A percentile compares a stretch with the other conserved stretches of the same genome.
phyloP scores from a whole-genome alignment of 2,329 filamentous ascomycete species.

The Clathrospora elynae region DNA sequence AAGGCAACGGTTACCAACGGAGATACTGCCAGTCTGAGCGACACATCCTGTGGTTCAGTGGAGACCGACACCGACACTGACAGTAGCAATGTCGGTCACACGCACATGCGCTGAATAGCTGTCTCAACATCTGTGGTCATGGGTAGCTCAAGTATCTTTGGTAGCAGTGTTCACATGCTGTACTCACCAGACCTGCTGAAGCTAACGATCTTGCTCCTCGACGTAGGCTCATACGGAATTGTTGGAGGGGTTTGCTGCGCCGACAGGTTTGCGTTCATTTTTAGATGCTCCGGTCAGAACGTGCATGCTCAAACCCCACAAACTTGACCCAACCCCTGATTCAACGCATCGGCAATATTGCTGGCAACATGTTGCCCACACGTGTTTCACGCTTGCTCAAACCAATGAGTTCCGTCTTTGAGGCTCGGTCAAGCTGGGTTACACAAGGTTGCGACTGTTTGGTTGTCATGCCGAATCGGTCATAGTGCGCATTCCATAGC shows the following conservation, averaged over 20 bases:
- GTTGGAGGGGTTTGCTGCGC: neutral
- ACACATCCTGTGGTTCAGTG: conserved; percentile 5
- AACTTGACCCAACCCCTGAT: conserved; percentile 19
- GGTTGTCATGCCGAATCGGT: conserved; percentile 28
- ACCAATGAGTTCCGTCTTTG: conserved; percentile 24
- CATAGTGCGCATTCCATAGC: conserved; percentile 37
- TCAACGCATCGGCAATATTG: conserved; percentile 16
- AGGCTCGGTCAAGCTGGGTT: conserved; percentile 24
- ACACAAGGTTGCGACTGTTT: conserved; percentile 35
- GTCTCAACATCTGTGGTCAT: neutral
- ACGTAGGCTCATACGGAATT: neutral
- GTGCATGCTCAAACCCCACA: conserved; percentile 20
- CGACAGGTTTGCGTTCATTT: conserved; percentile 16
- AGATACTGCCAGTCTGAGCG: conserved; percentile 13
- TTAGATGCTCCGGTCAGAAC: conserved; percentile 22
- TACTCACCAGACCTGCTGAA: neutral
- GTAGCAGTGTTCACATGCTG: neutral
- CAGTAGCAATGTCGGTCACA: conserved; percentile 3
- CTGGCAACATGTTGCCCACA: conserved; percentile 5
- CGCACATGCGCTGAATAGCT: neutral
- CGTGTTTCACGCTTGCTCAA: conserved; percentile 21
- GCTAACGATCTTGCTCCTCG: neutral
- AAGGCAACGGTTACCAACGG: neutral
- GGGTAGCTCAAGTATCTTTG: neutral
- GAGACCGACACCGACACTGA: conserved; percentile 2